Conservation (phyloP, 169 alveolate genomes). For the Babesia caballi region DNA sequence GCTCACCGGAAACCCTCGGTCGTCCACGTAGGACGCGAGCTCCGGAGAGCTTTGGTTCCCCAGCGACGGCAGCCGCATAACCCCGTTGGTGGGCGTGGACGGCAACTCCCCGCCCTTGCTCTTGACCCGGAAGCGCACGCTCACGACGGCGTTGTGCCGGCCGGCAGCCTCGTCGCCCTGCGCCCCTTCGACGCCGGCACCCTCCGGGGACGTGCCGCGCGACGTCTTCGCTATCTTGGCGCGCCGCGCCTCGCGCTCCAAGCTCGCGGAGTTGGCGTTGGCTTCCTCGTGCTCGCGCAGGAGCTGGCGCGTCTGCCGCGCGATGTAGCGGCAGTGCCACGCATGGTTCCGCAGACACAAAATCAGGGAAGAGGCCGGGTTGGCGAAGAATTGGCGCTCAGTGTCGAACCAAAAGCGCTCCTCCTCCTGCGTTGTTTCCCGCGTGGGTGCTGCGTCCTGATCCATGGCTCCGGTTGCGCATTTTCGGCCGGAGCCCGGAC, state of each 20-base stretch:
- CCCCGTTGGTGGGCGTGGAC: neutral
- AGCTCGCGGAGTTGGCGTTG: neutral
- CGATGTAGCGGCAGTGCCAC: constrained; percentile 60
- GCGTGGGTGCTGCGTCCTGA: constrained; percentile 16
- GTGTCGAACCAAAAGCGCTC: constrained; percentile 60
- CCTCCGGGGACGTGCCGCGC: neutral
- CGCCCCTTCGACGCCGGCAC: neutral
- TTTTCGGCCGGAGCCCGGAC: constrained; percentile 4
- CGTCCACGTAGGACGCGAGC: neutral
- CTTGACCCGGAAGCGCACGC: constrained; percentile 14
- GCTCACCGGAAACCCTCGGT: neutral
- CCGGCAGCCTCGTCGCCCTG: neutral
- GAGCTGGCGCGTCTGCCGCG: constrained; percentile 22
- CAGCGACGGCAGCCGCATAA: neutral
- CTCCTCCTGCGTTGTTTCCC: constrained; percentile 60
- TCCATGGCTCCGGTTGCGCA: constrained; percentile 24
- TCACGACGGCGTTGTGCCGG: neutral
- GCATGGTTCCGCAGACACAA: constrained; percentile 54
- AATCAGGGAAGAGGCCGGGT: constrained; percentile 47
- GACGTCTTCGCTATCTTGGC: neutral
- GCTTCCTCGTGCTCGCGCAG: constrained; percentile 20
- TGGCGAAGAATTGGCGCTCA: constrained; percentile 54
- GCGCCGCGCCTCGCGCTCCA: neutral
- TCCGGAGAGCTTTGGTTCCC: constrained; percentile 5
- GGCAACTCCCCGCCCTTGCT: neutral